phyloP scores from a whole-genome alignment of 1,284 basidiomycete genomes.

The Papiliotrema nemorosa region DNA sequence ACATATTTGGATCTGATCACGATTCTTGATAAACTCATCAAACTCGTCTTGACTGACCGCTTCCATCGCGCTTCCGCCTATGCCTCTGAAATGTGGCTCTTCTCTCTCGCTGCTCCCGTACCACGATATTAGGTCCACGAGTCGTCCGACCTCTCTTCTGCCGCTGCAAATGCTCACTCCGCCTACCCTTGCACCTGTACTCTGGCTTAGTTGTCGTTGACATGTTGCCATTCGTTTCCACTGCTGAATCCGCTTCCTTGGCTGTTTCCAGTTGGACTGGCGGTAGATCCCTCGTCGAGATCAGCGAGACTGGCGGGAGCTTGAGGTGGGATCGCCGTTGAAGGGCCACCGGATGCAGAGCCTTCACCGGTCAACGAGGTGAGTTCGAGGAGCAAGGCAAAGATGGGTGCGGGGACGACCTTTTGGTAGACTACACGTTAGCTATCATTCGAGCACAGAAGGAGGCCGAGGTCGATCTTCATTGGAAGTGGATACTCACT shows the following conservation, averaged over 20 bases:
- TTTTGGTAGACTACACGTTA: conserved; percentile 68
- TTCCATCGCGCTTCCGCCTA: no score
- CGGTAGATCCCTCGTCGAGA: conserved; percentile 24
- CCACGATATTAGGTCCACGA: no score
- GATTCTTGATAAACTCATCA: no score
- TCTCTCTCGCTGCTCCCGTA: no score
- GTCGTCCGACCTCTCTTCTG: background rate
- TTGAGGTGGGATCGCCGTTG: conserved; percentile 5
- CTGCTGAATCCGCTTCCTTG: conserved; percentile 17
- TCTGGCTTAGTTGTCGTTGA: conserved; percentile 17
- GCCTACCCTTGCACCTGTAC: conserved; percentile 1
- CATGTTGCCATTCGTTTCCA: conserved; percentile 29
- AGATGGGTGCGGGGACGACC: conserved; percentile 80
- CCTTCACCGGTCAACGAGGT: conserved; percentile 15
- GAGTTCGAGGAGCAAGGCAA: conserved; percentile 85
- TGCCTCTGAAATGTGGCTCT: no score
- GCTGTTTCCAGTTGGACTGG: conserved; percentile 17
- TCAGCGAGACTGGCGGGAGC: conserved; percentile 21
- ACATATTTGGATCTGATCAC: no score
- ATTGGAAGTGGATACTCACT: conserved; percentile 46
- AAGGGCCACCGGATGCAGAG: conserved; percentile 4
- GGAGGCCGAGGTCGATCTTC: conserved; percentile 25
- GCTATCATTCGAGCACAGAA: conserved; percentile 24
- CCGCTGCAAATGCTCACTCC: background rate
- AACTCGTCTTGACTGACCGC: no score